Evolutionary conservation across 2,329 filamentous ascomycete genomes (phyloP), one percentile per base, ranked within the genome.

Genomic region (Fusarium setosum): DNA sequence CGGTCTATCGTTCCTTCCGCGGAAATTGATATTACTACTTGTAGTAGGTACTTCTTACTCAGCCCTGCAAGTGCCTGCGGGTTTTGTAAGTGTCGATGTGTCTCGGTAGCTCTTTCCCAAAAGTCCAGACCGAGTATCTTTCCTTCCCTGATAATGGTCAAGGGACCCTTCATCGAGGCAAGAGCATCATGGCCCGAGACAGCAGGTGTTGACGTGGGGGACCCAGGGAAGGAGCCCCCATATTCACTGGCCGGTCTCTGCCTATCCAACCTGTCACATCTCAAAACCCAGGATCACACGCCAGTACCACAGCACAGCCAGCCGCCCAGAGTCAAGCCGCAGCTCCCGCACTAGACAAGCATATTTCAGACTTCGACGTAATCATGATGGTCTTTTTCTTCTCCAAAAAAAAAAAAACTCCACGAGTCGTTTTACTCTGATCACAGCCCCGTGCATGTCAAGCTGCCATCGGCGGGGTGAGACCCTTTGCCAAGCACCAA

Each of bases 181-280:
- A 37, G 21, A 49, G 42, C 26, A 32, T 32, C 24, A 11, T 32
- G 23, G 41, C n/a, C 24, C 11, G 41, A 31, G 41, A 31, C 41
- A 45, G 24, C 26, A 47, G 17, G 24, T 44, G 42, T 11, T 31
- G 26, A 18, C 17, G 24, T 47, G 42, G 42, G 42, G 41, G n/a
- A n/a, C n/a, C n/a, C n/a, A n/a, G n/a, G 42, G 26, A 15, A 12
- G 8, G n/a, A 29, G 21, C 18, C 31, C 18, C 42, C 42, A 15
- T 15, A 12, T 12, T 17, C n/a, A 20, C 12, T 45, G n/a, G n/a
- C n/a, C n/a, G n/a, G n/a, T n/a, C n/a, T n/a, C n/a, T n/a, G n/a
- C n/a, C n/a, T n/a, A n/a, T n/a, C n/a, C n/a, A n/a, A n/a, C n/a
- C 24, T 45, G 42, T 45, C 42, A 45, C 42, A 45, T 45, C 42